phyloP scores from a whole-genome alignment of 768 basidiomycete genomes.

The Mycena polygramma region DNA sequence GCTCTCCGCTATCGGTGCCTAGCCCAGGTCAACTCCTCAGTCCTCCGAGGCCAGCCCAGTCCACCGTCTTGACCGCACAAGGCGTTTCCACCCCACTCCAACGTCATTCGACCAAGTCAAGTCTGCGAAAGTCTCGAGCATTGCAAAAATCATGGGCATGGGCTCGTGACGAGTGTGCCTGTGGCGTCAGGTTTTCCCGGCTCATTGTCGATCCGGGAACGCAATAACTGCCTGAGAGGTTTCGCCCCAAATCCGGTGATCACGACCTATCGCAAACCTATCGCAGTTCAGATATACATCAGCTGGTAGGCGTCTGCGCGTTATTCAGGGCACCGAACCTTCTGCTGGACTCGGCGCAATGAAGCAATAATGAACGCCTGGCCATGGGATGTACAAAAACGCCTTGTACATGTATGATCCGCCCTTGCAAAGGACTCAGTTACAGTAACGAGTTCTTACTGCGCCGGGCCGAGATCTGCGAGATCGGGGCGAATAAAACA shows the following conservation, averaged over 20 bases:
- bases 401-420: too few relatives aligned
- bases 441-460: too few relatives aligned
- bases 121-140: not conserved
- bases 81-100: not conserved
- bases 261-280: not conserved
- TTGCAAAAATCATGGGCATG: not conserved
- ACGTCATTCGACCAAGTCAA: too few relatives aligned
- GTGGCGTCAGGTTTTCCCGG: constrained; percentile 17
- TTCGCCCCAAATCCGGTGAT: not conserved
- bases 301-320: not conserved
- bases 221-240: constrained; percentile 4
- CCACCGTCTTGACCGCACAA: too few relatives aligned
- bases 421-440: too few relatives aligned
- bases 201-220: constrained; percentile 14
- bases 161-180: constrained; percentile 19
- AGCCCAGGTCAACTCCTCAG: too few relatives aligned
- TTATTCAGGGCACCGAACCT: constrained; percentile 7
- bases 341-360: not conserved
- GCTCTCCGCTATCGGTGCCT: too few relatives aligned
- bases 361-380: not conserved
- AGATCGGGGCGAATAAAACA: too few relatives aligned
- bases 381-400: not conserved
- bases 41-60: too few relatives aligned
- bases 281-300: not conserved
- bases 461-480: too few relatives aligned